These are phyloP conservation scores for Plasmodium knowlesi DNA, from an alignment of 169 alveolate species.

Conservation along the genomic window DNA sequence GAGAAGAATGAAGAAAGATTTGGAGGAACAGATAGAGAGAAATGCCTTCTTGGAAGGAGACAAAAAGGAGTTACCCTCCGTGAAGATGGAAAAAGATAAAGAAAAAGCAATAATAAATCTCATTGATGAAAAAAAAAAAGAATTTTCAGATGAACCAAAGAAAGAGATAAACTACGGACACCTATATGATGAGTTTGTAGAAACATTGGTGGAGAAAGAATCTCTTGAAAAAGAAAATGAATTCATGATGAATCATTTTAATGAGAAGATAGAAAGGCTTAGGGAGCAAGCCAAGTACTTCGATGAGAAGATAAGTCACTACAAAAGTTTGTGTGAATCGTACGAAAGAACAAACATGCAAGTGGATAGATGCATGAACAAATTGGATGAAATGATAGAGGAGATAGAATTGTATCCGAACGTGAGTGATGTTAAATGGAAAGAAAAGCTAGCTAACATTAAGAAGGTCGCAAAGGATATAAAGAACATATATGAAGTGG, in stretches of 20 bases:
- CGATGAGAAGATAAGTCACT: conserved; percentile 17
- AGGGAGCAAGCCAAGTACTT: conserved; percentile 21
- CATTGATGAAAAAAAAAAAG: too few relatives aligned
- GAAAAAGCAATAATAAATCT: neutral
- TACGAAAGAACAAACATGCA: neutral
- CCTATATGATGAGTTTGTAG: conserved; percentile 17
- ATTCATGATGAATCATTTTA: conserved; percentile 6
- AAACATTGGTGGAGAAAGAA: conserved; percentile 27
- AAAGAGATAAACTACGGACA: neutral
- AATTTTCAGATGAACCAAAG: too few relatives aligned
- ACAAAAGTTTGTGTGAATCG: conserved; percentile 14
- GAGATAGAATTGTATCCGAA: neutral
- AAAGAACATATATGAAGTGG: neutral
- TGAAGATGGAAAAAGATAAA: neutral
- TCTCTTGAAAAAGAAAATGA: conserved; percentile 22
- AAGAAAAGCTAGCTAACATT: neutral
- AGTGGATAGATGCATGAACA: neutral
- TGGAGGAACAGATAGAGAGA: neutral
- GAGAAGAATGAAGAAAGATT: neutral
- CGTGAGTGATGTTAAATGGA: neutral
- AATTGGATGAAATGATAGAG: neutral
- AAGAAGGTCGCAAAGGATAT: conserved; percentile 25
- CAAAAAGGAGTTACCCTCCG: too few relatives aligned
- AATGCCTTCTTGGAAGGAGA: neutral
- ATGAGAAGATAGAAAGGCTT: neutral